A percentile compares a stretch with the other conserved stretches of the same genome.
Conservation (phyloP, 106 monocot species). For the Phalaenopsis equestris region DNA sequence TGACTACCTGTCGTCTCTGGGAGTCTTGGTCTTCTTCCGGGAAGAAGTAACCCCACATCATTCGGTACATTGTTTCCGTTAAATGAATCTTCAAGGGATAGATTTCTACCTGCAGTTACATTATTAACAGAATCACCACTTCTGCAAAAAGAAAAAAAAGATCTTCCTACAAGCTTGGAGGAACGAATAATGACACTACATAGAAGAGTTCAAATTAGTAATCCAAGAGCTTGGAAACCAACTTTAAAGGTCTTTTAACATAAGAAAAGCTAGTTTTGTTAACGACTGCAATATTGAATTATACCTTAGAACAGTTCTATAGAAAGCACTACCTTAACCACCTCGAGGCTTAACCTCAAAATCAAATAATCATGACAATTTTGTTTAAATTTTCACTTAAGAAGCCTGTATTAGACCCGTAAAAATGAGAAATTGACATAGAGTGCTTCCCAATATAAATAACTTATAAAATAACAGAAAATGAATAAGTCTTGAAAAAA, state of each 20-base stretch:
- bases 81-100: constrained; percentile 97
- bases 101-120: constrained; percentile 71
- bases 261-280: neutral
- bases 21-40: constrained; percentile 98
- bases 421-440: no score
- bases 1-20: constrained; percentile 80
- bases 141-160: neutral
- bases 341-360: no score
- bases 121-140: neutral
- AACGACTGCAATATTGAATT: neutral
- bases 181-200: no score
- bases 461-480: neutral
- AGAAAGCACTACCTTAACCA: neutral
- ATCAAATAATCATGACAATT: no score
- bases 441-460: neutral
- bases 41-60: constrained; percentile 99
- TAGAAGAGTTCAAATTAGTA: no score
- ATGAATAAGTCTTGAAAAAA: no score
- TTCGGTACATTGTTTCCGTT: constrained; percentile 93
- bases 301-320: neutral
- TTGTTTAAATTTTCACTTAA: no score
- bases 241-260: neutral
- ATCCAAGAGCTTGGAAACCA: neutral
- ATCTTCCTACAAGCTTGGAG: neutral
- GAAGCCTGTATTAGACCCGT: no score